Base-by-base conservation (phyloP, 2,329 filamentous ascomycete species). In the Huntiella savannae region DNA sequence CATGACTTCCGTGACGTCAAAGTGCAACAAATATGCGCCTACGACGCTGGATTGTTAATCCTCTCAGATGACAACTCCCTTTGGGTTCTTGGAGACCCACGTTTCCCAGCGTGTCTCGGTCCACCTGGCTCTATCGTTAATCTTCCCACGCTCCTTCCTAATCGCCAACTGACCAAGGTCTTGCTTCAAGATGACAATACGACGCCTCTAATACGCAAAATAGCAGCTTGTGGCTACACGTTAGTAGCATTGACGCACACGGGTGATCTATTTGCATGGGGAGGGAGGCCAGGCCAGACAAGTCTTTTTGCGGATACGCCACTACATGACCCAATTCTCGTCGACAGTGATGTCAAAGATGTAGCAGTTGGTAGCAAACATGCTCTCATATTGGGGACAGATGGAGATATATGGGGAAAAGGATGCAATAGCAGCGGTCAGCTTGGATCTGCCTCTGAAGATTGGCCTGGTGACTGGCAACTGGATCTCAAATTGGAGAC, bases 261-360 rank as follows among this genome's bases (percentile, higher is more conserved):
- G 2, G 63, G 68, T 32, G 70, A 74, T 48, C 56, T 79, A 2
- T 82, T 81, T 54, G 55, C 71, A 17, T 82, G 77, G 76, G 77
- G 77, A 2, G 56, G 55, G 39, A 43, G 51, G 5, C 50, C 51
- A 4, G 46, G 50, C 5, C 50, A 49, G 32, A 49, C 6, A 11
- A 33, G 32, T 16, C 40, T 33, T 11, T 43, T 43, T 34, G 40
- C 33, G 7, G 40, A 43, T 6, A 33, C 34, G 7, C 15, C 40
- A 12, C 3, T 28, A 28, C 1, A 13, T 11, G 8, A 33, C 7
- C 40, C 32, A 15, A 28, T 34, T 13, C 6, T 43, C 4, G 58
- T 73, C 1, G 63, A 59, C 16, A 43, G 28, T 16, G 72, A 80
- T 49, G 60, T 80, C 2, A 51, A 62, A 4, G 75, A 79, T 51